Evolutionary conservation across 306 rosid genomes (phyloP).

Genomic region (Casuarina cunninghamiana): DNA sequence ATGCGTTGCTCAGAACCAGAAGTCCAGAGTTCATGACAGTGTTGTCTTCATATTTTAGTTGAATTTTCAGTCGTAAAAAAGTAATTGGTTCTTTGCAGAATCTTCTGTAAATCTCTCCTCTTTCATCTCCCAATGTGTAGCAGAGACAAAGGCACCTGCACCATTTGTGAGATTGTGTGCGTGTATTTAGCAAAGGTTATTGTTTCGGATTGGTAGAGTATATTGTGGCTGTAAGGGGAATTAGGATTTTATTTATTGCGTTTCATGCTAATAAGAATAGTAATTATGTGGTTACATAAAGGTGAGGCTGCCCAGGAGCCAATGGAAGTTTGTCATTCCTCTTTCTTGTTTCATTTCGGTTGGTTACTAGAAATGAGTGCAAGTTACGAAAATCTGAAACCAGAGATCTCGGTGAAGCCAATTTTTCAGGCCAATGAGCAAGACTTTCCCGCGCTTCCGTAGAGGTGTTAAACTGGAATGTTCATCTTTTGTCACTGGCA

Average conservation of each 20-base stretch:
- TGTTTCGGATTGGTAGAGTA: neutral
- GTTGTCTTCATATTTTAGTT: conserved; percentile 91
- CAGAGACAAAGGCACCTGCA: conserved; percentile 29
- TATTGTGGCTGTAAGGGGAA: conserved; percentile 17
- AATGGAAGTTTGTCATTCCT: too few relatives aligned
- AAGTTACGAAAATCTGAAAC: too few relatives aligned
- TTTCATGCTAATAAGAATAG: conserved; percentile 2
- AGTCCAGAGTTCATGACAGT: conserved; percentile 95
- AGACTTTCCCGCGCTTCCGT: too few relatives aligned
- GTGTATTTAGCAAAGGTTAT: conserved; percentile 6
- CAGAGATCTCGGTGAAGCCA: too few relatives aligned
- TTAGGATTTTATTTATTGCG: conserved; percentile 10
- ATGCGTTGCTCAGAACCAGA: conserved; percentile 98
- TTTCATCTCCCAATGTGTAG: conserved; percentile 25
- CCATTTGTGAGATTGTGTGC: conserved; percentile 32
- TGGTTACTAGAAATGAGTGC: too few relatives aligned
- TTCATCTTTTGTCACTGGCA: too few relatives aligned
- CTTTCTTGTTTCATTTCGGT: too few relatives aligned
- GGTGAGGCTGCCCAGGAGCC: neutral
- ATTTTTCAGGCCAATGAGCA: too few relatives aligned
- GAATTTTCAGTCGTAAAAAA: conserved; percentile 7
- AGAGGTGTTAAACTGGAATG: too few relatives aligned
- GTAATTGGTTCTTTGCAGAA: conserved; percentile 33
- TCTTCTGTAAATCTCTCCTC: conserved; percentile 42
- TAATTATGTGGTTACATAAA: neutral